Evolutionary conservation across 805 yeast genomes (phyloP).

Genomic region (Saccharomycopsis oosterbeekiorum): DNA sequence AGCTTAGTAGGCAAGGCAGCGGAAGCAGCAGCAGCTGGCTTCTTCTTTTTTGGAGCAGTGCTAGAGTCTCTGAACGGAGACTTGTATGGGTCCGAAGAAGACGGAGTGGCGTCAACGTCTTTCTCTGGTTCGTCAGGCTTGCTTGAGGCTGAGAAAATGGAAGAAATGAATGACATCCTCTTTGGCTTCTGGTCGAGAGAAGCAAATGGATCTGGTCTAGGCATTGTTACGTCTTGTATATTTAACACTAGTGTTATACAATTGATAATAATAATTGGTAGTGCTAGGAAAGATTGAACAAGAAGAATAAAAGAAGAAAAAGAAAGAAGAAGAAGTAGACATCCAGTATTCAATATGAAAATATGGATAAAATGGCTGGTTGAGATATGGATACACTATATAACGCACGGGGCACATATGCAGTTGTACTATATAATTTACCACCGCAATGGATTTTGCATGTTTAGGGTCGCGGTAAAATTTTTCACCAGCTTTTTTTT

Average conservation of each 20-base stretch:
- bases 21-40: slow-evolving; percentile 1
- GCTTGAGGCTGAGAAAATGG: neutral
- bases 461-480: neutral
- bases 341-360: neutral
- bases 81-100: slow-evolving; percentile 4
- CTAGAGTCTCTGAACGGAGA: slow-evolving; percentile 11
- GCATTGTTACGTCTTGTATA: slow-evolving; percentile 3
- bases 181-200: slow-evolving; percentile 6
- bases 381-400: neutral
- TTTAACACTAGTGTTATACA: neutral
- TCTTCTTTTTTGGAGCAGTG: slow-evolving; percentile 2
- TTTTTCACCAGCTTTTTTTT: neutral
- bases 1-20: slow-evolving; percentile 8
- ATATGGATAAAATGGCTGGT: neutral
- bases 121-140: neutral
- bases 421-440: neutral
- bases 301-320: too few species aligned
- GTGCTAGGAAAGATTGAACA: neutral
- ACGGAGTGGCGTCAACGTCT: neutral
- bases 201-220: slow-evolving; percentile 18
- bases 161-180: slow-evolving; percentile 13
- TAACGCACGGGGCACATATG: neutral
- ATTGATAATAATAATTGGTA: neutral
- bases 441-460: neutral
- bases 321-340: neutral